A percentile compares a stretch with the other conserved stretches of the same genome.
phyloP scores from a whole-genome alignment of 1,284 basidiomycete species.

The Heliocybe sulcata region DNA sequence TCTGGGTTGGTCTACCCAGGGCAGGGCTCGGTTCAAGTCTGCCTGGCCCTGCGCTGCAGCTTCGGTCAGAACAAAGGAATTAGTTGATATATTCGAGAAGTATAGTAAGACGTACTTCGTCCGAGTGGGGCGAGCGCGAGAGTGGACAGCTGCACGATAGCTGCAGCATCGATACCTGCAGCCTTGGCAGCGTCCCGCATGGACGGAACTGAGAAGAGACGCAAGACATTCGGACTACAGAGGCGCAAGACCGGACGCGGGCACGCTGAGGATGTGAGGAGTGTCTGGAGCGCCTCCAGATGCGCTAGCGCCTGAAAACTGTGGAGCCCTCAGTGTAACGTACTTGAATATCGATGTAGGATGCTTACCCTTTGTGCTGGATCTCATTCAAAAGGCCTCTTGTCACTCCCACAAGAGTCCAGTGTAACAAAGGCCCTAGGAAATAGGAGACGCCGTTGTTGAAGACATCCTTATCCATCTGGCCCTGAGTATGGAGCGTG shows the following conservation, averaged over 20 bases:
- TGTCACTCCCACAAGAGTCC: slow-evolving; percentile 72
- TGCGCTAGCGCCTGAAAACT: slow-evolving; percentile 30
- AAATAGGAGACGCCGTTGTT: slow-evolving; percentile 75
- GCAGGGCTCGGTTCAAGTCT: not conserved
- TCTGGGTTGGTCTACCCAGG: slow-evolving; percentile 38
- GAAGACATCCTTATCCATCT: slow-evolving; percentile 58
- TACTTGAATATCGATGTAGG: slow-evolving; percentile 4
- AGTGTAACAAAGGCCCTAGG: slow-evolving; percentile 60
- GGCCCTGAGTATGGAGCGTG: slow-evolving; percentile 33
- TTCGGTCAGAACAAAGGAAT: not conserved
- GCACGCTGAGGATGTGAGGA: slow-evolving; percentile 56
- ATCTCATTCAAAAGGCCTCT: slow-evolving; percentile 56
- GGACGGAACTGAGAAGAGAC: slow-evolving; percentile 34
- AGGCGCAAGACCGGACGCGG: slow-evolving; percentile 59
- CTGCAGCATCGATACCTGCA: slow-evolving; percentile 28
- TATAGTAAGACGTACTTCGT: slow-evolving; percentile 26
- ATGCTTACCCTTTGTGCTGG: slow-evolving; percentile 42
- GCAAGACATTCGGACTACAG: slow-evolving; percentile 49
- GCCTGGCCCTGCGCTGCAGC: not conserved
- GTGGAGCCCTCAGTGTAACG: slow-evolving; percentile 24
- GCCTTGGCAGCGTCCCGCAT: slow-evolving; percentile 23
- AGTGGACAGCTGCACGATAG: slow-evolving; percentile 34
- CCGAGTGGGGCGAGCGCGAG: slow-evolving; percentile 32
- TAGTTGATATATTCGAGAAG: not conserved
- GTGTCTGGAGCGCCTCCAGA: slow-evolving; percentile 56